Base-by-base conservation (phyloP, 768 basidiomycete genomes). In the Pleurotus salmoneostramineus region DNA sequence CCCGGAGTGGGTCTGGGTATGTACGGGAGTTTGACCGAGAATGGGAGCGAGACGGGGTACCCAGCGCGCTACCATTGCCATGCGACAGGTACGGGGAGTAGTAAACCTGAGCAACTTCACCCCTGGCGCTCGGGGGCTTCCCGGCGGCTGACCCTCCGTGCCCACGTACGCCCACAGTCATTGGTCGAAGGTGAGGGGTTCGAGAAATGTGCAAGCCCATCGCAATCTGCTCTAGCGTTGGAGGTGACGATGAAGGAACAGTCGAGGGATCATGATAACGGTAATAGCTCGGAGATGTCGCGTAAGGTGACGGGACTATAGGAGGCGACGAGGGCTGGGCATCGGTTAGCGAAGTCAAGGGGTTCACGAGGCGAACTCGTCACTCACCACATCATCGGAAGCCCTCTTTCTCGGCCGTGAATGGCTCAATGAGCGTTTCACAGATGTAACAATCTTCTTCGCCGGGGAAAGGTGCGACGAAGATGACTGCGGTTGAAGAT, bases 161-260 rank as follows among this genome's bases (percentile, higher is more conserved):
- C 21, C 52, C 52, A 21, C 52, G 52, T 8, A 55, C 27, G 3
- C 52, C 52, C 8, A 55, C 52, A 15, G 52, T 55, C 52, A 55
- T 42, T 31, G 52, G 31, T 5, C 83, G 79, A 32, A 90, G 71
- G 66, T 90, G 88, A 3, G 89, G 89, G 1, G 89, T 91, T 37
- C 86, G 83, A 5, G 89, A 90, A 33, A 87, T 73, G 68, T 91
- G 89, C 21, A 91, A 77, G 15, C 89, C 89, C 88, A 91, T 90
- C 11, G 87, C 85, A 60, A 91, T 91, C 71, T 91, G 88, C 64
- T 87, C 83, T 42, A 89, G 78, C 48, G 84, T 86, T 1, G 88
- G 88, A 12, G 80, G 83, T 17, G 73, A 66, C 27, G 73, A 57
- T 34, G 75, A 62, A 27, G 78, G 68, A 59, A 77, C 74, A 48